Percentiles rank a stretch among this genome's conserved stretches.
Conservation (phyloP, 2,329 filamentous ascomycete species). For the Ceratocystis lukuohia region DNA sequence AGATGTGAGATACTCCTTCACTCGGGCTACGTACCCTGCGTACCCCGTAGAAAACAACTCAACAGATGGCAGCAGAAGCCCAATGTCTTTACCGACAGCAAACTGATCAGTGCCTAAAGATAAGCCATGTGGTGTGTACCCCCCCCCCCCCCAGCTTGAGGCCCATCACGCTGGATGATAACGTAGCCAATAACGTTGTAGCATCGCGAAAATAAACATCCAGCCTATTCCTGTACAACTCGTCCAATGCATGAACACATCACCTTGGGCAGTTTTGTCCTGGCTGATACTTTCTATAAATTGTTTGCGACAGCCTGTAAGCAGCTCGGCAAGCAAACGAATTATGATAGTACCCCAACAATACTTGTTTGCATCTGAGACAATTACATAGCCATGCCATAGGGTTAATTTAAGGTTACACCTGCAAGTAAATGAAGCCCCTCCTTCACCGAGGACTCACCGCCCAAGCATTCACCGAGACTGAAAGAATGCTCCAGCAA, state of each 20-base stretch:
- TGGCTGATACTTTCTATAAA: not conserved
- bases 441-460: slow-evolving; percentile 6
- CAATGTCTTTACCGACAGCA: not conserved
- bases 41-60: not conserved
- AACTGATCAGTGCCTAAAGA: not conserved
- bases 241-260: not conserved
- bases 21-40: too few species aligned
- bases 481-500: slow-evolving; percentile 16
- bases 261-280: not conserved
- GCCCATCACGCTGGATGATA: not conserved
- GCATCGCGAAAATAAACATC: too few species aligned
- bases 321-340: too few species aligned
- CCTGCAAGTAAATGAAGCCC: not conserved
- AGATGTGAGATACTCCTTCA: too few species aligned
- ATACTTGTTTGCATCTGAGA: too few species aligned
- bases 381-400: not conserved
- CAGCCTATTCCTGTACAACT: not conserved
- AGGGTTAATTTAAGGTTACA: slow-evolving; percentile 5
- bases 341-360: too few species aligned
- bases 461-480: slow-evolving; percentile 5
- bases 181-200: not conserved
- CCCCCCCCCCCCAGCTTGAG: not conserved
- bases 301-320: too few species aligned
- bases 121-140: not conserved
- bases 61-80: not conserved